phyloP scores from a whole-genome alignment of 1,284 basidiomycete genomes.

The Trichosporon sp. region DNA sequence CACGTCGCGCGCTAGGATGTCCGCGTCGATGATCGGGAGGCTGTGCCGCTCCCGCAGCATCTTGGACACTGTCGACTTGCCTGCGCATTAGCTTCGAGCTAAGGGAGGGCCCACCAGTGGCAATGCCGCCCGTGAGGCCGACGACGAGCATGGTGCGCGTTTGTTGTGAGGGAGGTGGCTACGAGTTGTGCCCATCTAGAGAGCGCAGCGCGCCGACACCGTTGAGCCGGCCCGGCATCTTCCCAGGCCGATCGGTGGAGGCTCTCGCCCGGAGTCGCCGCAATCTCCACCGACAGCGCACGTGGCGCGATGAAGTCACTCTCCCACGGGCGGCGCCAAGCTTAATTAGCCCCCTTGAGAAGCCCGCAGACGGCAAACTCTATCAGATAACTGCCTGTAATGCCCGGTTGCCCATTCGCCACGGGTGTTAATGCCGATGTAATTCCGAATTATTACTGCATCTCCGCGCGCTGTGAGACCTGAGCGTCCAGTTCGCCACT shows the following conservation, averaged over 20 bases:
- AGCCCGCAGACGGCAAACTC: not conserved
- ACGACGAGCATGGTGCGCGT: slow-evolving; percentile 61
- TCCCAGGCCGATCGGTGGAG: not conserved
- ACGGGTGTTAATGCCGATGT: not conserved
- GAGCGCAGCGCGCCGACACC: not conserved
- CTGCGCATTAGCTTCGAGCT: slow-evolving; percentile 20
- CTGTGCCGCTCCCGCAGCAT: slow-evolving; percentile 58
- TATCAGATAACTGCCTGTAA: not conserved
- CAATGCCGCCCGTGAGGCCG: slow-evolving; percentile 93
- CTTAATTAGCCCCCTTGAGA: not conserved
- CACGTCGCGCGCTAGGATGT: slow-evolving; percentile 80
- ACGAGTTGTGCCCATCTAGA: not conserved
- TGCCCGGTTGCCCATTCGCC: not conserved
- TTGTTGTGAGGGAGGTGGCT: not conserved
- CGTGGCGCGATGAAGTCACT: not conserved
- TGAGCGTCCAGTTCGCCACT: slow-evolving; percentile 2
- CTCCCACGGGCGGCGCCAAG: not conserved
- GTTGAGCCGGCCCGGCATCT: not conserved
- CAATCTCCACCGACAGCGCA: not conserved
- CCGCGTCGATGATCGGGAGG: slow-evolving; percentile 85
- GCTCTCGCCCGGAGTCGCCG: not conserved
- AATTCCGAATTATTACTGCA: not conserved
- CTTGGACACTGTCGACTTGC: slow-evolving; percentile 82
- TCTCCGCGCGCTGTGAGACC: too few relatives aligned
- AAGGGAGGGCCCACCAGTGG: slow-evolving; percentile 60